Base-by-base conservation (phyloP, 345 rosid genomes). In the Rhodomyrtus tomentosa region DNA sequence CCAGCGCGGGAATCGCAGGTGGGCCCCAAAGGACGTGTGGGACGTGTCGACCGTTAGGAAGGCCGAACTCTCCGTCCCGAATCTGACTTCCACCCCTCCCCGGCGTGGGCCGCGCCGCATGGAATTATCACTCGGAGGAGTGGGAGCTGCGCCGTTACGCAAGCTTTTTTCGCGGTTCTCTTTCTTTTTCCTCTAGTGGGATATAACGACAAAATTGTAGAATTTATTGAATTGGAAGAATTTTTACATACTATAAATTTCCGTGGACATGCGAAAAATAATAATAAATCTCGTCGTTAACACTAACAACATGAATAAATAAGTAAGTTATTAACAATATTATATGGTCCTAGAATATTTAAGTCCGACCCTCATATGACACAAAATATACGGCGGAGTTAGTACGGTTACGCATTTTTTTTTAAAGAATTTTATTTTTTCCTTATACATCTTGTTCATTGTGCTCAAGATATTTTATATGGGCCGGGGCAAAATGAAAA, bases 41-140 rank as follows among this genome's bases (percentile, higher is more conserved):
- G 62, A 86, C 90, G 91, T 82, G 91, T 87, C 86, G 82, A 83
- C 93, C 89, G 93, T 90, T 90, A 58, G 54, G 82, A 80, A 38
- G 58, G 82, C 89, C 84, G 52, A 84, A 68, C 85, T 81, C 86
- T 20, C 80, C 40, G 11, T 84, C 25, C 83, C 50, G 45, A 49
- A 10, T 72, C 58, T 85, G 84, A 88, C 83, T 68, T 89, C 91
- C 91, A 81, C 72, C 81, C 22, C 9, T 10, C 74, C 22, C 21
- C 7, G 5, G 10, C 11, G 42, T 49, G 83, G 51, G 83, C 76
- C 56, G 3, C 53, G n/a, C 82, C 49, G 27, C 36, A 36, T 62
- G 3, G 20, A 42, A 68, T 68, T 18, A 8, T 4, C 4, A 3
- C 45, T 24, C 73, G 11, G 40, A 7, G 40, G 40, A 13, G 50